Percentiles rank a stretch among this genome's conserved stretches.
Evolutionary conservation across 2,329 filamentous ascomycete genomes (phyloP).

Genomic region (Aspergillus sp.): DNA sequence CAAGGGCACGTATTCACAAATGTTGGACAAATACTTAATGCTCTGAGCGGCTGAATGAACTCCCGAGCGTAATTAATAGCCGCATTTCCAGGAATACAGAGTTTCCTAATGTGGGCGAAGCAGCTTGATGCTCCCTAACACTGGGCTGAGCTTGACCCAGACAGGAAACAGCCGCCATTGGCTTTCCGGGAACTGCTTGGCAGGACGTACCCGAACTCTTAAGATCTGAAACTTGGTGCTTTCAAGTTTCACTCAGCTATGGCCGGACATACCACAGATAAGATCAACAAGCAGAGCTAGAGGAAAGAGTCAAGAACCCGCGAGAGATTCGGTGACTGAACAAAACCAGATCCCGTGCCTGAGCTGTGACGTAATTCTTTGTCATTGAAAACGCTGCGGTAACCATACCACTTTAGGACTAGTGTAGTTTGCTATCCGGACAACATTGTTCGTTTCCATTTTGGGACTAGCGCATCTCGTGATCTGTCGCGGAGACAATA

Average conservation of each 20-base stretch:
- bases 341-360: too few relatives aligned
- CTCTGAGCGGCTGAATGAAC: not conserved
- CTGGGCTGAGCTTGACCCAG: not conserved
- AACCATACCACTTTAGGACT: too few relatives aligned
- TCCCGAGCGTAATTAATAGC: too few relatives aligned
- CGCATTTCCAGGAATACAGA: too few relatives aligned
- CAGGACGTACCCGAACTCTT: not conserved
- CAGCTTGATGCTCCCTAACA: not conserved
- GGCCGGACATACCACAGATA: too few relatives aligned
- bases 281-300: too few relatives aligned
- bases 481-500: slow-evolving; percentile 13
- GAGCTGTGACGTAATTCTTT: too few relatives aligned
- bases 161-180: not conserved
- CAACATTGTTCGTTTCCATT: slow-evolving; percentile 3
- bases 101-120: not conserved
- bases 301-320: too few relatives aligned
- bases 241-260: too few relatives aligned
- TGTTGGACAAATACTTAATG: not conserved
- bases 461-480: slow-evolving; percentile 17
- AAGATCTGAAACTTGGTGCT: not conserved
- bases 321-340: too few relatives aligned
- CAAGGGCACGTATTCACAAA: not conserved
- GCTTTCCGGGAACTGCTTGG: not conserved
- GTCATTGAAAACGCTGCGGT: too few relatives aligned
- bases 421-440: too few relatives aligned